A percentile compares a stretch with the other conserved stretches of the same genome.
Conservation (phyloP, 2,329 filamentous ascomycete species). For the Aureobasidium uvarum region DNA sequence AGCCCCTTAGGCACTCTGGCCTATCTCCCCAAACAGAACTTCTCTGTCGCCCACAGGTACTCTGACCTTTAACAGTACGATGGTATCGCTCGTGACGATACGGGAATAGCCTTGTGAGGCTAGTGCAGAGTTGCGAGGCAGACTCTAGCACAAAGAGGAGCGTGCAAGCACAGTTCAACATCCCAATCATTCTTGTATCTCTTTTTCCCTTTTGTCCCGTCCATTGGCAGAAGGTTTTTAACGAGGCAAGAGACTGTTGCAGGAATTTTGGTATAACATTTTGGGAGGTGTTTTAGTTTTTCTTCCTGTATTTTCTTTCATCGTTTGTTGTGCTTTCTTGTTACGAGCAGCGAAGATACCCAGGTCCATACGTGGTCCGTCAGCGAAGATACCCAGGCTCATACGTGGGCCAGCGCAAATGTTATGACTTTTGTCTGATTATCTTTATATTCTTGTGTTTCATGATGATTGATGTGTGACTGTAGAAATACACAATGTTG, state of each 20-base stretch:
- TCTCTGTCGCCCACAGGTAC: constrained; percentile 18
- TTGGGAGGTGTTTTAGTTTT: no score
- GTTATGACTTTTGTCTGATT: neutral
- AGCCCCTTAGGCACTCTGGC: constrained; percentile 7
- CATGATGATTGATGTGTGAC: neutral
- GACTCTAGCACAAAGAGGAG: constrained; percentile 7
- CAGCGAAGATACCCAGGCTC: constrained; percentile 5
- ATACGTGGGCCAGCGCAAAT: neutral
- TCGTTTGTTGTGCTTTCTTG: neutral
- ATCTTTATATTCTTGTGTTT: neutral
- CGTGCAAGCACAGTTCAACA: constrained; percentile 7
- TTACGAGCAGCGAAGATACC: constrained; percentile 1
- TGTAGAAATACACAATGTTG: neutral
- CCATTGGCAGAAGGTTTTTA: constrained; percentile 10
- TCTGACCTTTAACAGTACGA: constrained; percentile 22
- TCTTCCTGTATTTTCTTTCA: neutral
- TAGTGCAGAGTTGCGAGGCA: constrained; percentile 10
- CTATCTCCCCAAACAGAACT: constrained; percentile 1
- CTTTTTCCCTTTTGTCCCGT: constrained; percentile 6
- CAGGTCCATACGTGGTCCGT: constrained; percentile 7
- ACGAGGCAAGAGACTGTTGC: constrained; percentile 9
- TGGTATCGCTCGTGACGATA: constrained; percentile 18
- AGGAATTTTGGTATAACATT: neutral
- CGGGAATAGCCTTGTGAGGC: constrained; percentile 2
- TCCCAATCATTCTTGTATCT: neutral